Percentiles rank a stretch among this genome's conserved stretches.
These are phyloP conservation scores for Candida chauliodis DNA, from an alignment of 805 yeast species.

Conservation along the genomic window DNA sequence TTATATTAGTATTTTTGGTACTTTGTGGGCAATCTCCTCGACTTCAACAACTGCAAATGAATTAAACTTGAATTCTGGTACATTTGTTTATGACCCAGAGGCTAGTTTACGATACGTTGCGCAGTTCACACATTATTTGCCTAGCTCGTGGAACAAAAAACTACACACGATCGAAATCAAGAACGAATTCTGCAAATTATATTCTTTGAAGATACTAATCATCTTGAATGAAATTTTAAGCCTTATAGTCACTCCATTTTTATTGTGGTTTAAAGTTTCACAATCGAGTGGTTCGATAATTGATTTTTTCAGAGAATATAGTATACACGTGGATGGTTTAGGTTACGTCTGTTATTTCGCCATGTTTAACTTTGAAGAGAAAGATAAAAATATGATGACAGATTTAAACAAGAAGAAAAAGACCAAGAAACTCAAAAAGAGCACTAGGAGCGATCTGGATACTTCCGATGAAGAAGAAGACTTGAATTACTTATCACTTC, in stretches of 20 bases:
- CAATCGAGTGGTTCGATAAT: constrained; percentile 68
- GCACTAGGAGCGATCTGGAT: constrained; percentile 14
- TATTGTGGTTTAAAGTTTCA: constrained; percentile 83
- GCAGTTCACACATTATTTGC: constrained; percentile 86
- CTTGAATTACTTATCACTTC: constrained; percentile 13
- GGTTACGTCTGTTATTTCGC: constrained; percentile 96
- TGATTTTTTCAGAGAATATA: constrained; percentile 86
- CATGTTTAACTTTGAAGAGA: constrained; percentile 76
- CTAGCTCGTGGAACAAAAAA: constrained; percentile 79
- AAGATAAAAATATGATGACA: constrained; percentile 43
- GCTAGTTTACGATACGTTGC: constrained; percentile 76
- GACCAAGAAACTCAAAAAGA: constrained; percentile 13
- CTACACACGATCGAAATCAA: constrained; percentile 84
- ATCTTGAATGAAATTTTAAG: constrained; percentile 78
- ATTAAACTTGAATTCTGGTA: constrained; percentile 13
- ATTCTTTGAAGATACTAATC: constrained; percentile 67
- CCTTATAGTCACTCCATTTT: constrained; percentile 79
- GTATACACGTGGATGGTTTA: constrained; percentile 88
- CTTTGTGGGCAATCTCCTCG: constrained; percentile 80
- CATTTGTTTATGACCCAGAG: constrained; percentile 85
- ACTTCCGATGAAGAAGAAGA: constrained; percentile 15
- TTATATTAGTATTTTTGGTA: constrained; percentile 84
- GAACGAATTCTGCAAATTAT: constrained; percentile 73
- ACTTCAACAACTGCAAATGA: constrained; percentile 16
- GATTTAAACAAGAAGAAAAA: constrained; percentile 21